Percentiles rank a stretch among this genome's conserved stretches.
Evolutionary conservation across 1,284 basidiomycete species (phyloP).

Genomic region (Butyriboletus appendiculatus): DNA sequence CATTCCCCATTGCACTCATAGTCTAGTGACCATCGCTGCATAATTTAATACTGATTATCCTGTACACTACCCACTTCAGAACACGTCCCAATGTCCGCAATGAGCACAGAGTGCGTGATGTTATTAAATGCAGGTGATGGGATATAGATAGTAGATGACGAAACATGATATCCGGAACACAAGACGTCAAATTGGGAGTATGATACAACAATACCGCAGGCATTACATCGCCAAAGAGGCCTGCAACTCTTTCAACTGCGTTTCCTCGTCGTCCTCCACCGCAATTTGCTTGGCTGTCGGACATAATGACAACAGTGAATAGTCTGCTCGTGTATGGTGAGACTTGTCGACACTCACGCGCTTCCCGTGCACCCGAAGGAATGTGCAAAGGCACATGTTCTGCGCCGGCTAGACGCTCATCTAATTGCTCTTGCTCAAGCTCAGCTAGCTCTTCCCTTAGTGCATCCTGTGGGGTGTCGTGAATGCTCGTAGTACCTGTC

Average conservation of each 20-base stretch:
- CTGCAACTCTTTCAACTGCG: slow-evolving; percentile 89
- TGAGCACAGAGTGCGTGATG: slow-evolving; percentile 20
- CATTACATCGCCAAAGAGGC: slow-evolving; percentile 85
- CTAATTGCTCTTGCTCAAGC: slow-evolving; percentile 90
- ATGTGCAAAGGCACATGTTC: slow-evolving; percentile 90
- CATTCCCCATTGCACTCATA: slow-evolving; percentile 31
- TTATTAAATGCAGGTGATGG: slow-evolving; percentile 31
- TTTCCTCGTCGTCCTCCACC: slow-evolving; percentile 92
- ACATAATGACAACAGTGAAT: slow-evolving; percentile 3
- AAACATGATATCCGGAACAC: slow-evolving; percentile 21
- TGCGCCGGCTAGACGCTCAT: slow-evolving; percentile 85
- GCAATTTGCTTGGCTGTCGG: slow-evolving; percentile 36
- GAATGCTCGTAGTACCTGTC: background rate
- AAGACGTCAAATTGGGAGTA: slow-evolving; percentile 4
- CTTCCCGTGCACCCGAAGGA: slow-evolving; percentile 63
- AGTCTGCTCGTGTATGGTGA: background rate
- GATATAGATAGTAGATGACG: slow-evolving; percentile 38
- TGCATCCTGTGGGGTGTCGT: slow-evolving; percentile 60
- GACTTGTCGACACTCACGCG: slow-evolving; percentile 47
- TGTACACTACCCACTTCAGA: slow-evolving; percentile 36
- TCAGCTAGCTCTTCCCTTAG: slow-evolving; percentile 86
- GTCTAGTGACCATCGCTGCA: slow-evolving; percentile 34
- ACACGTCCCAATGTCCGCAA: slow-evolving; percentile 20
- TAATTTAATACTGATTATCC: slow-evolving; percentile 42
- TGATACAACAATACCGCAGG: slow-evolving; percentile 11